Conservation (phyloP, 1,139 yeast species). For the Yamadazyma atmosphaerica region DNA sequence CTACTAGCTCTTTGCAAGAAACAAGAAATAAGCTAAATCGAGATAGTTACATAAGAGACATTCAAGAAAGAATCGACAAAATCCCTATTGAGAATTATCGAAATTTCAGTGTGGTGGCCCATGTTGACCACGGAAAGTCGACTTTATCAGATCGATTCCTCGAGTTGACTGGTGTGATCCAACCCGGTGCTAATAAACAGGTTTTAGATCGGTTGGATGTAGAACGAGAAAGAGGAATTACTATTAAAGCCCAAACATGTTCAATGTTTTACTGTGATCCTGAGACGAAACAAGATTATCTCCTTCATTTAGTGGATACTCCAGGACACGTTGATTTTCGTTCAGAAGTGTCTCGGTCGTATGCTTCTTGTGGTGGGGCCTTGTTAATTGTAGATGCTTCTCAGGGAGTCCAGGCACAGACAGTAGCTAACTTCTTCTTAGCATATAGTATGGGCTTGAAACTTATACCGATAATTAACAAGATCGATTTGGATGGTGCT, state of each 20-base stretch:
- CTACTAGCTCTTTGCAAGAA: not conserved
- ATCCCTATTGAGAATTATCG: conserved; percentile 84
- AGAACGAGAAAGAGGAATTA: conserved; percentile 93
- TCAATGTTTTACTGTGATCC: conserved; percentile 83
- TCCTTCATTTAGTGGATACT: conserved; percentile 90
- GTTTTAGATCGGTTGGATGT: conserved; percentile 90
- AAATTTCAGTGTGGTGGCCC: conserved; percentile 94
- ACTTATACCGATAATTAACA: conserved; percentile 86
- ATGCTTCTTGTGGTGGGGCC: conserved; percentile 97
- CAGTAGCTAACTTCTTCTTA: conserved; percentile 90
- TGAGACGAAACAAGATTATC: conserved; percentile 58
- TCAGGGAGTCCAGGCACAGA: conserved; percentile 97
- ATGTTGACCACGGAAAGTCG: conserved; percentile 96
- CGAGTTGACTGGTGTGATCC: conserved; percentile 86
- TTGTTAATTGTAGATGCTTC: conserved; percentile 87
- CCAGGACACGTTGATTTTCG: conserved; percentile 98
- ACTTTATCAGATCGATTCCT: conserved; percentile 85
- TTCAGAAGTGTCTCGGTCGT: conserved; percentile 89
- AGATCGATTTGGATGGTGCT: conserved; percentile 87
- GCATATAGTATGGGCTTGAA: conserved; percentile 86
- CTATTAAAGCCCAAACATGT: conserved; percentile 96
- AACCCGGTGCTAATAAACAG: conserved; percentile 77
- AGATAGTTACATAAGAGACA: conserved; percentile 4
- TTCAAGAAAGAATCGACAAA: conserved; percentile 58
- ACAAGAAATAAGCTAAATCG: not conserved